Conservation (phyloP, 192 early-diverging fungal genomes). For the Backusella macrospora region DNA sequence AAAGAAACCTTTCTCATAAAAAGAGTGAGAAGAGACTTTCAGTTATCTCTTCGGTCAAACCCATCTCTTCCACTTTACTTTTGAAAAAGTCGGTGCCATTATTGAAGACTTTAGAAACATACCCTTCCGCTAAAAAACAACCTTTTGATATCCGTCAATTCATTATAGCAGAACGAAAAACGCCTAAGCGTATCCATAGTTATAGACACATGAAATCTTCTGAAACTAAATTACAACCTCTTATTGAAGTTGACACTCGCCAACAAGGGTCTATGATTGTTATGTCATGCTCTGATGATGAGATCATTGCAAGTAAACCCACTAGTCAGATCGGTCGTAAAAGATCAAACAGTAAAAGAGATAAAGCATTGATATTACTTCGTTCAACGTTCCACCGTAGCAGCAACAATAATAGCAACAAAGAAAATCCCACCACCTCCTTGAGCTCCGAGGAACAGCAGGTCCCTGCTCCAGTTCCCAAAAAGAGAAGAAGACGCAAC, state of each 20-base stretch:
- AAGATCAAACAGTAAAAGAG: neutral
- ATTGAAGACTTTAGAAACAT: neutral
- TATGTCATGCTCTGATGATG: neutral
- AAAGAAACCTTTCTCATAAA: neutral
- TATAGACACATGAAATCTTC: neutral
- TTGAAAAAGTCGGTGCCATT: neutral
- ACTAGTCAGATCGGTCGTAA: neutral
- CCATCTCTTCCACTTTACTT: neutral
- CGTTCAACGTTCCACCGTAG: neutral
- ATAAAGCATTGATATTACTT: conserved; percentile 11
- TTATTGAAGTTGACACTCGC: conserved; percentile 5
- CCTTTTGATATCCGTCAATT: neutral
- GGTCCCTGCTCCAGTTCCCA: neutral
- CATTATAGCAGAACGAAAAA: conserved; percentile 4
- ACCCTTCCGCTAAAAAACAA: neutral
- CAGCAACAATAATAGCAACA: neutral
- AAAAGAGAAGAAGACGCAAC: conserved; percentile 21
- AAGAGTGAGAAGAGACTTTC: neutral
- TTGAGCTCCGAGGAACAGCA: neutral
- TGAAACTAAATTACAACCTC: neutral
- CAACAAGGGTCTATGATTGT: neutral
- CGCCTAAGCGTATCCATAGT: neutral
- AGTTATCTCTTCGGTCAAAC: neutral
- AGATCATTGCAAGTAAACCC: neutral
- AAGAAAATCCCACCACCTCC: neutral